Percentiles rank a stretch among this genome's conserved stretches.
Conservation (phyloP, 2,329 filamentous ascomycete species). For the Aphanocladium album region DNA sequence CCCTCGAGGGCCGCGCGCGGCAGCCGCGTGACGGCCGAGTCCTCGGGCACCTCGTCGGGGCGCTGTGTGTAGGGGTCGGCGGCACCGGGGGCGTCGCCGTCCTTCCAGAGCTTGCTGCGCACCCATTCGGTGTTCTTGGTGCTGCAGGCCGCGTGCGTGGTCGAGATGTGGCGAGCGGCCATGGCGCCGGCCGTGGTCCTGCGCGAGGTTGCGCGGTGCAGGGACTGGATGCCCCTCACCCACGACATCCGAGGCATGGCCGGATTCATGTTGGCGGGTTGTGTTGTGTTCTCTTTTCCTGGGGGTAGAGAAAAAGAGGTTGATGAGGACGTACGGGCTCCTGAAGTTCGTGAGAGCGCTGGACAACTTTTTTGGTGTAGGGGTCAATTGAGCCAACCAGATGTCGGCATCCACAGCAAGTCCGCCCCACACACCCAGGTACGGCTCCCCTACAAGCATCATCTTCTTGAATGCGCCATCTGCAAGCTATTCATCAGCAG, state of each 20-base stretch:
- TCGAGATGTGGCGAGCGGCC: slow-evolving; percentile 28
- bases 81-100: slow-evolving; percentile 31
- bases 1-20: slow-evolving; percentile 26
- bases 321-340: neutral
- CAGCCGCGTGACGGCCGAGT: slow-evolving; percentile 22
- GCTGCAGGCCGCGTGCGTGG: slow-evolving; percentile 25
- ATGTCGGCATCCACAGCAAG: neutral
- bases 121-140: slow-evolving; percentile 33
- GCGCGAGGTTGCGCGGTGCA: slow-evolving; percentile 23
- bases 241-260: slow-evolving; percentile 40
- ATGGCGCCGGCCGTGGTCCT: slow-evolving; percentile 22
- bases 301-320: neutral
- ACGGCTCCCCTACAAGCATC: neutral
- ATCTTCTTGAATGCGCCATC: slow-evolving; percentile 4
- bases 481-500: neutral
- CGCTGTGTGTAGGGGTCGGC: slow-evolving; percentile 36
- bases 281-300: neutral
- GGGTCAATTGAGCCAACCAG: slow-evolving; percentile 11
- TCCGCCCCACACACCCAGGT: neutral
- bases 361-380: slow-evolving; percentile 10
- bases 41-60: slow-evolving; percentile 20
- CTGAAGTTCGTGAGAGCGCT: neutral
- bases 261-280: slow-evolving; percentile 13
- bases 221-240: slow-evolving; percentile 29
- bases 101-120: slow-evolving; percentile 35